These are phyloP conservation scores for Plasmodium falciparum DNA, from an alignment of 169 alveolate species.

Conservation along the genomic window DNA sequence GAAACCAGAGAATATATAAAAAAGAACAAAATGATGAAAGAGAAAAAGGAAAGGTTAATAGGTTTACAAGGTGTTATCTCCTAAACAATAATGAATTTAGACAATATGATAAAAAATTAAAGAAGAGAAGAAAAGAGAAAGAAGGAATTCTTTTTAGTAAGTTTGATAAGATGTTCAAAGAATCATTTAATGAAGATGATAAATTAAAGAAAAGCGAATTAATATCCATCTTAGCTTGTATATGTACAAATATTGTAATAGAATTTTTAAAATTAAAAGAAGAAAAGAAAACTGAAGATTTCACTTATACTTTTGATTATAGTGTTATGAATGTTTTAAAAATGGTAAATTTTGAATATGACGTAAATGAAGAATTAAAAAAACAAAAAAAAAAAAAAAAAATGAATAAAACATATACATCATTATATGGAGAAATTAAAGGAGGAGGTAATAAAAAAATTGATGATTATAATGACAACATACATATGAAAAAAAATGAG, in stretches of 20 bases:
- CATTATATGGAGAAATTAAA: neutral
- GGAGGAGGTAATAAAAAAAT: neutral
- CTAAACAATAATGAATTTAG: neutral
- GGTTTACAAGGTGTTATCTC: neutral
- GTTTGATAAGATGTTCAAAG: constrained; percentile 55
- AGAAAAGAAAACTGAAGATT: constrained; percentile 49
- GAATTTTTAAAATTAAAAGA: constrained; percentile 54
- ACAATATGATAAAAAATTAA: neutral
- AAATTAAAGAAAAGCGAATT: constrained; percentile 47
- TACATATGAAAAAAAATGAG: neutral
- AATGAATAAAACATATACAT: constrained; percentile 3
- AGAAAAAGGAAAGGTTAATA: neutral
- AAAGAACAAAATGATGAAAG: neutral
- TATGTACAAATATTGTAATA: constrained; percentile 67
- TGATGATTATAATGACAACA: neutral
- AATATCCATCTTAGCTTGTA: constrained; percentile 62
- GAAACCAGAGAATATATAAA: neutral
- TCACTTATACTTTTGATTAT: constrained; percentile 58
- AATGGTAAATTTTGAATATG: constrained; percentile 72
- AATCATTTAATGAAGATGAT: constrained; percentile 48
- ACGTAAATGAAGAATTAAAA: constrained; percentile 58
- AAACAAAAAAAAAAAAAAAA: constrained; percentile 32
- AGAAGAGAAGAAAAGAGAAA: neutral
- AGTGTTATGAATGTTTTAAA: constrained; percentile 58
- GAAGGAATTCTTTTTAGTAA: neutral